Conservation (phyloP, 208 protist genomes). For the Trypanosomatidae sp. region DNA sequence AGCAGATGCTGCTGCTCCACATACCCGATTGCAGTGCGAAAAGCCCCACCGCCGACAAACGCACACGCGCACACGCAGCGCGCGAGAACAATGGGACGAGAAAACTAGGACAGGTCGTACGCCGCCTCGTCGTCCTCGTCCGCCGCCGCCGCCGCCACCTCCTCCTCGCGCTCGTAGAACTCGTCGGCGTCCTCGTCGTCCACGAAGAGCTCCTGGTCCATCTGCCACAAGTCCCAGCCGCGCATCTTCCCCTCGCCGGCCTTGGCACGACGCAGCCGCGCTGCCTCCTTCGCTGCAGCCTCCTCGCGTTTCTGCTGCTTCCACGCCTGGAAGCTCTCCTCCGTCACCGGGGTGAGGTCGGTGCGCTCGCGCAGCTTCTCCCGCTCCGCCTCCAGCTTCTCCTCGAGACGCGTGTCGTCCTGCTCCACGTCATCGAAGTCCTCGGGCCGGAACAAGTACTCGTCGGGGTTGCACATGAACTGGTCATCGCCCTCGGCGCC, state of each 20-base stretch:
- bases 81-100: too few species aligned
- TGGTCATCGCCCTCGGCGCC: constrained; percentile 35
- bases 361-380: constrained; percentile 72
- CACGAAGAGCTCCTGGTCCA: constrained; percentile 83
- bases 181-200: constrained; percentile 86
- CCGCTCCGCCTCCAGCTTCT: constrained; percentile 83
- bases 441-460: constrained; percentile 89
- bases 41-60: too few species aligned
- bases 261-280: constrained; percentile 68
- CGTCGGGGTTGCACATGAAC: constrained; percentile 68
- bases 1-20: too few species aligned
- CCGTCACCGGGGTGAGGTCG: constrained; percentile 82
- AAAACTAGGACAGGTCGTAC: constrained; percentile 78
- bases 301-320: constrained; percentile 65
- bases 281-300: constrained; percentile 61
- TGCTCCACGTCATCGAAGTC: constrained; percentile 88
- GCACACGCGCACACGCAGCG: too few species aligned
- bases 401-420: constrained; percentile 84
- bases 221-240: constrained; percentile 85
- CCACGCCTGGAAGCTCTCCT: constrained; percentile 80
- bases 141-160: constrained; percentile 18
- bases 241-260: constrained; percentile 71
- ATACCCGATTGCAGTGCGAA: too few species aligned
- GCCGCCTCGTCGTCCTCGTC: constrained; percentile 47
- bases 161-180: constrained; percentile 73